Evolutionary conservation across 371 early-diverging fungal genomes (phyloP).

Genomic region (Saksenaea oblongispora): DNA sequence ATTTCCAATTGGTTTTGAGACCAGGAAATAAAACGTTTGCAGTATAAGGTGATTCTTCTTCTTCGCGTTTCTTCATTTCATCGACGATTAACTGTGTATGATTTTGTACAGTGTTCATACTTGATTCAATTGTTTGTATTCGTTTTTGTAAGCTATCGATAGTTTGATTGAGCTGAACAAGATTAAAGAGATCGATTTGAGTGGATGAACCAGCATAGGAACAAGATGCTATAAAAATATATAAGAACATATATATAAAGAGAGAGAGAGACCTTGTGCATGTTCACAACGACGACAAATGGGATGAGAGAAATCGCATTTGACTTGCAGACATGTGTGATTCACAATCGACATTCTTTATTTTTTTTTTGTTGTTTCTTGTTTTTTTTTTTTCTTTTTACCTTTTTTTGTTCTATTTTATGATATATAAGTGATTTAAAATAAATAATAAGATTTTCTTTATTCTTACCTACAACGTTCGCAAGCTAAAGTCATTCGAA

Average conservation of each 20-base stretch:
- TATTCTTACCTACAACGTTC: constrained; percentile 48
- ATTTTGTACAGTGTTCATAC: constrained; percentile 28
- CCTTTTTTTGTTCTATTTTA: constrained; percentile 45
- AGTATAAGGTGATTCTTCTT: background rate
- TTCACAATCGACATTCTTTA: background rate
- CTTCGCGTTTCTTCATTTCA: constrained; percentile 22
- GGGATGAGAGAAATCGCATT: constrained; percentile 56
- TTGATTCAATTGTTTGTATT: constrained; percentile 34
- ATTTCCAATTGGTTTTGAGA: constrained; percentile 35
- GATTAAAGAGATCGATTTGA: constrained; percentile 50
- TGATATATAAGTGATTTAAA: background rate
- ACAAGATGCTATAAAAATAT: constrained; percentile 33
- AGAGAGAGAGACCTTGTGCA: constrained; percentile 52
- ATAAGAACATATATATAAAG: too few species aligned
- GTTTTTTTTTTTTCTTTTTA: constrained; percentile 18
- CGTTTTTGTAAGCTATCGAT: constrained; percentile 35
- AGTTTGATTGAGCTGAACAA: constrained; percentile 45
- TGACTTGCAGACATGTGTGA: constrained; percentile 36
- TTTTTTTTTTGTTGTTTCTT: background rate
- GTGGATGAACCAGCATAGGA: constrained; percentile 51
- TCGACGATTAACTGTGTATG: constrained; percentile 37
- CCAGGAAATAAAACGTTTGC: background rate
- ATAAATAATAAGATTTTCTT: too few species aligned
- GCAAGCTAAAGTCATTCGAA: constrained; percentile 58
- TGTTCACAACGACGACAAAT: constrained; percentile 41